Conservation (phyloP, 2,329 filamentous ascomycete genomes). For the Aaosphaeria pasadenensis region DNA sequence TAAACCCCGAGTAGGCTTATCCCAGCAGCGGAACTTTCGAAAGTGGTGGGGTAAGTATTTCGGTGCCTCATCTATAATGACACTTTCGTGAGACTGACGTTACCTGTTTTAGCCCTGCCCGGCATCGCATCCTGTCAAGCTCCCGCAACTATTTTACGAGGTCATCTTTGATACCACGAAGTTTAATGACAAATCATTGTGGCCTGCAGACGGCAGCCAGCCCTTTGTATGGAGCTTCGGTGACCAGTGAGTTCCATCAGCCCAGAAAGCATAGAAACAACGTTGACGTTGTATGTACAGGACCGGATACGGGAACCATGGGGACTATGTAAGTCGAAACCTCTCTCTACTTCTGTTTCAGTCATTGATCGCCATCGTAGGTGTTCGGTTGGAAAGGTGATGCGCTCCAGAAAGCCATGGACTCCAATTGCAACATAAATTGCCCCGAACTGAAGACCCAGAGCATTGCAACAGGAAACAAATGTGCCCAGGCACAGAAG, state of each 20-base stretch:
- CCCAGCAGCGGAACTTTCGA: slow-evolving; percentile 18
- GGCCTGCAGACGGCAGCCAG: slow-evolving; percentile 26
- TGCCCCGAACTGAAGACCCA: slow-evolving; percentile 45
- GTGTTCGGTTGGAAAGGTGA: slow-evolving; percentile 52
- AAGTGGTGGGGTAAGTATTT: slow-evolving; percentile 34
- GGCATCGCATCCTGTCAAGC: slow-evolving; percentile 42
- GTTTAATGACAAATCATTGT: slow-evolving; percentile 18
- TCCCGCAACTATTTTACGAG: slow-evolving; percentile 21
- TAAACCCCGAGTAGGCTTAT: slow-evolving; percentile 13
- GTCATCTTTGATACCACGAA: slow-evolving; percentile 32
- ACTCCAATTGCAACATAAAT: slow-evolving; percentile 28
- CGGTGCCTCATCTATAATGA: too few relatives aligned
- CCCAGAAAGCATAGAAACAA: too few relatives aligned
- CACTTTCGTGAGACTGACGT: too few relatives aligned
- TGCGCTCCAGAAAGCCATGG: slow-evolving; percentile 41
- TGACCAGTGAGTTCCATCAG: slow-evolving; percentile 27
- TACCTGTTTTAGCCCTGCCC: slow-evolving; percentile 43
- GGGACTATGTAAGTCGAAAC: slow-evolving; percentile 39
- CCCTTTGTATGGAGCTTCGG: slow-evolving; percentile 23
- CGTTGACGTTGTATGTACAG: slow-evolving; percentile 2
- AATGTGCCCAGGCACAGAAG: slow-evolving; percentile 59
- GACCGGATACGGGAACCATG: slow-evolving; percentile 49
- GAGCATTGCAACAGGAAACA: slow-evolving; percentile 44
- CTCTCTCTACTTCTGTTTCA: background rate
- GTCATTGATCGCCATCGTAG: background rate